Base-by-base conservation (phyloP, 495 filamentous ascomycete genomes). In the Penicillium cosmopolitanum region DNA sequence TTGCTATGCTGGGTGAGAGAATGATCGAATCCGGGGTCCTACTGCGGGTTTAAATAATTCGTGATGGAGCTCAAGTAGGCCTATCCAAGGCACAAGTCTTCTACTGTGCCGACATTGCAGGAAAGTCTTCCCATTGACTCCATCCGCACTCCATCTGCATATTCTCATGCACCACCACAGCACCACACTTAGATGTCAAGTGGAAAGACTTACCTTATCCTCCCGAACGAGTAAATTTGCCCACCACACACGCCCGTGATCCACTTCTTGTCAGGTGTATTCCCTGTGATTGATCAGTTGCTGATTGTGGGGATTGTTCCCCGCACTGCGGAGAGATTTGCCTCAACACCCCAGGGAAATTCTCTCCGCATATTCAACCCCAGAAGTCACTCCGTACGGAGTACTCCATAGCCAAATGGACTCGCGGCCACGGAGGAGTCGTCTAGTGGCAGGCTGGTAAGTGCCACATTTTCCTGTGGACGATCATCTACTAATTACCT, bases 141-240 rank as follows among this genome's bases (percentile, higher is more conserved):
- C 21, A 48, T 23, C 16, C 9, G 16, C 8, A 44, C 15, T 44
- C 16, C 42, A 44, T 4, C 36, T 52, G 50, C 38, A 35, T 12
- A 38, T n/a, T 7, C 7, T 19, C 4, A 38, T 38, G 36, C 36
- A 36, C 12, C 11, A 13, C 9, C 3, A n/a, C 10, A 13, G 3
- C 11, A 13, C 9, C 0, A n/a, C 10, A 13, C 1, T 38, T 12
- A 38, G 36, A 13, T 12, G 34, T 50, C 13, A n/a, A 50, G 13
- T 59, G 68, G 66, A 66, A 61, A 68, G 61, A 71, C 58, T 66
- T 63, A 25, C 63, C 54, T 5, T 31, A 33, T 48, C 1, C 13
- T 28, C 28, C 31, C 31, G 38, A 65, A 57, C 5, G 31, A 51
- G 65, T 47, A 64, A 57, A 42, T 52, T 36, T 10, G 44, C 34